Percentiles rank a stretch among this genome's conserved stretches.
These are phyloP conservation scores for Didymella exigua DNA, from an alignment of 2,329 filamentous ascomycete species.

Conservation along the genomic window DNA sequence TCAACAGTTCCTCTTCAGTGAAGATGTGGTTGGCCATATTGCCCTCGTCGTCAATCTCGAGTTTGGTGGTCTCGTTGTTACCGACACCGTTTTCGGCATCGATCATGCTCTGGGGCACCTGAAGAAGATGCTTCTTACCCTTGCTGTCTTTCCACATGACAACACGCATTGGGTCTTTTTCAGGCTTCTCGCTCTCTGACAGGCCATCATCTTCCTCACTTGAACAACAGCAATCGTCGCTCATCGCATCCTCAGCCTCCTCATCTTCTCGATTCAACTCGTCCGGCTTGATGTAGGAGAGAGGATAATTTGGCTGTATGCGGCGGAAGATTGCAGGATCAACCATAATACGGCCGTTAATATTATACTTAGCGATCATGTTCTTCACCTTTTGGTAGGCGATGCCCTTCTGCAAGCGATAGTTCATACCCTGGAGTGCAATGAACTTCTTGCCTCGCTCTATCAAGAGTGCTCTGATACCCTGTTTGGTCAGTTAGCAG, in stretches of 20 bases:
- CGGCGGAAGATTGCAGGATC: slow-evolving; percentile 81
- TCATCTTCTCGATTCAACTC: slow-evolving; percentile 66
- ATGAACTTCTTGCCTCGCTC: slow-evolving; percentile 86
- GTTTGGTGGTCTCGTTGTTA: slow-evolving; percentile 49
- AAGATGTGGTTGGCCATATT: slow-evolving; percentile 59
- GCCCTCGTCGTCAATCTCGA: slow-evolving; percentile 53
- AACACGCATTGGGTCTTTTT: slow-evolving; percentile 46
- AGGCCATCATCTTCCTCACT: slow-evolving; percentile 28
- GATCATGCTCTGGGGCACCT: slow-evolving; percentile 53
- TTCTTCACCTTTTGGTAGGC: slow-evolving; percentile 85
- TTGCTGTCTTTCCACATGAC: slow-evolving; percentile 55
- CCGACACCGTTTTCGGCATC: slow-evolving; percentile 57
- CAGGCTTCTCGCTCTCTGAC: slow-evolving; percentile 42
- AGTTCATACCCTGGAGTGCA: slow-evolving; percentile 78
- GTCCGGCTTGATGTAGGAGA: slow-evolving; percentile 75
- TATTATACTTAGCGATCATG: slow-evolving; percentile 75
- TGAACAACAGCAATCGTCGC: slow-evolving; percentile 52
- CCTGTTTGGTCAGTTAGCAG: slow-evolving; percentile 28
- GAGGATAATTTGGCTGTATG: slow-evolving; percentile 83
- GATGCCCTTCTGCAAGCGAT: slow-evolving; percentile 81
- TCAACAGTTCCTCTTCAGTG: slow-evolving; percentile 81
- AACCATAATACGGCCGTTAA: slow-evolving; percentile 87
- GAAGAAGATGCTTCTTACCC: slow-evolving; percentile 58
- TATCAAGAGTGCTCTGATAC: slow-evolving; percentile 69
- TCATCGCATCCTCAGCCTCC: slow-evolving; percentile 51